Percentiles rank a stretch among this genome's conserved stretches.
phyloP scores from a whole-genome alignment of 768 basidiomycete genomes.

The Phylloporus sp. region DNA sequence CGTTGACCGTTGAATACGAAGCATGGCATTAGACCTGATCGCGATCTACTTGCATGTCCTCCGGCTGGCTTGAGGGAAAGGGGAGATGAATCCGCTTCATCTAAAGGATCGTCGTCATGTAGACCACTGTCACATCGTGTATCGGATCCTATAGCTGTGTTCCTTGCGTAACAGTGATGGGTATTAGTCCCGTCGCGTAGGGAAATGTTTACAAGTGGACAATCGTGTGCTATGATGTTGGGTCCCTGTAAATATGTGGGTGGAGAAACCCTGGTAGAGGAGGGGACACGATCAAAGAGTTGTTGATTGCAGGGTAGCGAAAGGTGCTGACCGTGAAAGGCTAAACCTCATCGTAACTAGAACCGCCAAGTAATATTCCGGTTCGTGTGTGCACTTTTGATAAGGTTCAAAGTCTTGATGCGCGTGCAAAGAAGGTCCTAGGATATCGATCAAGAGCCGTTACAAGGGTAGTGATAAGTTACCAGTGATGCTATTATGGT shows the following conservation, averaged over 20 bases:
- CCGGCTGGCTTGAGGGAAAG: background rate
- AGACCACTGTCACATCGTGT: background rate
- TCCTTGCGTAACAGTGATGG: background rate
- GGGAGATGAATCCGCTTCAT: background rate
- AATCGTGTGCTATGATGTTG: background rate
- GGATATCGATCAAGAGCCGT: background rate
- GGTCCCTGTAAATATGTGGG: background rate
- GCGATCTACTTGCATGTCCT: background rate
- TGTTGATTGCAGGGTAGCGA: background rate
- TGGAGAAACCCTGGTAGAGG: too few species aligned
- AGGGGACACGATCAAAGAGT: background rate
- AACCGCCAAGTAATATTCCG: too few species aligned
- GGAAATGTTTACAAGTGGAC: background rate
- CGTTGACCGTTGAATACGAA: background rate
- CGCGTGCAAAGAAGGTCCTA: too few species aligned
- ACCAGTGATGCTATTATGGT: background rate
- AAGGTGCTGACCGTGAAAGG: background rate
- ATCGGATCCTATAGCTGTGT: background rate
- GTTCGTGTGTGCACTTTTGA: background rate
- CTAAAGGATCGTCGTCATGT: background rate
- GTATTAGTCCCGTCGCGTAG: background rate
- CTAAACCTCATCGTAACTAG: background rate
- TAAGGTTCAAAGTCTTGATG: background rate
- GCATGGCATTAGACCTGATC: background rate
- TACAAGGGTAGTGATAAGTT: background rate